phyloP scores from a whole-genome alignment of 805 yeast genomes.

The Suhomyces pyralidae region DNA sequence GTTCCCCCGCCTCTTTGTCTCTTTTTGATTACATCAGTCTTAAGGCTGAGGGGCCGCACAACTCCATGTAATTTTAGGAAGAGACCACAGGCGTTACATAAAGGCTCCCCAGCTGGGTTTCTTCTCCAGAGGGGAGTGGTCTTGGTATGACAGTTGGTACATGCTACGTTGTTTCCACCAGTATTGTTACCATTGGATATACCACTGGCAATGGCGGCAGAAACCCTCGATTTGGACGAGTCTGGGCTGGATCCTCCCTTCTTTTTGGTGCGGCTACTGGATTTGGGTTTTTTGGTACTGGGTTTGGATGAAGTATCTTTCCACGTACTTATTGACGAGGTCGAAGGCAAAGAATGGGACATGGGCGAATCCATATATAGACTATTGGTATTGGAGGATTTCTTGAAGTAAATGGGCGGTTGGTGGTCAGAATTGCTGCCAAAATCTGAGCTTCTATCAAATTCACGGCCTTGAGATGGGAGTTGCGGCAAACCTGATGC shows the following conservation, averaged over 20 bases:
- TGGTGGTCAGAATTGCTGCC: background rate
- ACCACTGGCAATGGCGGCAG: background rate
- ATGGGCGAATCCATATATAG: background rate
- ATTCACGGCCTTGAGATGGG: constrained; percentile 1
- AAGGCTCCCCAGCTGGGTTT: constrained; percentile 85
- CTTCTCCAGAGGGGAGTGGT: constrained; percentile 96
- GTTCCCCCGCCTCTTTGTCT: constrained; percentile 59
- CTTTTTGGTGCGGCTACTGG: constrained; percentile 6
- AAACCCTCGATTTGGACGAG: background rate
- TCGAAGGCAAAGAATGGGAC: constrained; percentile 8
- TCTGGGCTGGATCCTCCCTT: background rate
- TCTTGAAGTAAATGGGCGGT: background rate
- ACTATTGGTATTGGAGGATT: background rate
- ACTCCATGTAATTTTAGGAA: constrained; percentile 93
- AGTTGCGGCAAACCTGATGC: background rate
- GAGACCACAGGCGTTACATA: constrained; percentile 95
- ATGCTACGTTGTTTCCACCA: constrained; percentile 28
- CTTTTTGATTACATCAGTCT: constrained; percentile 89
- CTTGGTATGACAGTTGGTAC: constrained; percentile 87
- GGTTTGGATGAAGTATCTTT: constrained; percentile 2
- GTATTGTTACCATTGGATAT: background rate
- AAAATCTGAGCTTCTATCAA: background rate
- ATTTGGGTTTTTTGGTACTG: constrained; percentile 5
- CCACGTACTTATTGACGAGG: constrained; percentile 1
- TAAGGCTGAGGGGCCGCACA: constrained; percentile 84